Conservation (phyloP, 164 flowering plant genomes). For the Taxillus chinensis region DNA sequence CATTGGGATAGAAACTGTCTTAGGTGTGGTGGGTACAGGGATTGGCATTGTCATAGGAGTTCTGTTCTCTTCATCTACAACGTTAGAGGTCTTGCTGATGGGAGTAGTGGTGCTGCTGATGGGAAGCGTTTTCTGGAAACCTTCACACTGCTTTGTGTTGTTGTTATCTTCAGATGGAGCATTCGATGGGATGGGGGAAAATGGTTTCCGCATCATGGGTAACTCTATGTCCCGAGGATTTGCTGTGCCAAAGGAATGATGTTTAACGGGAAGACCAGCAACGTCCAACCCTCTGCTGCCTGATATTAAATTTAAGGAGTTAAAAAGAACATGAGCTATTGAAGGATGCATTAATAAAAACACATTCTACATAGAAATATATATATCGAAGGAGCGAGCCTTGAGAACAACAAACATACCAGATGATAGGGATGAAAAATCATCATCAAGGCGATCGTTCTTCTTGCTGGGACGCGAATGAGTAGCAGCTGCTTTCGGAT, state of each 20-base stretch:
- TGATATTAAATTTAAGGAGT: too few species aligned
- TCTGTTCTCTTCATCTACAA: conserved; percentile 26
- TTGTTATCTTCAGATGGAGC: conserved; percentile 14
- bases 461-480: conserved; percentile 27
- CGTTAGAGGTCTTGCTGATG: conserved; percentile 18
- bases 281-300: conserved; percentile 22
- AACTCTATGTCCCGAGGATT: conserved; percentile 27
- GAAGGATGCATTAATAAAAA: too few species aligned
- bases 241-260: conserved; percentile 10
- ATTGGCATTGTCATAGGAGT: conserved; percentile 28
- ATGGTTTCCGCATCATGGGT: conserved; percentile 54
- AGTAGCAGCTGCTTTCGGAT: conserved; percentile 18
- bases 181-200: conserved; percentile 60
- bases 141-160: conserved; percentile 20
- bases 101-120: conserved; percentile 25
- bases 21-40: conserved; percentile 11
- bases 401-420: conserved; percentile 20
- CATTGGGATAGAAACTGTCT: conserved; percentile 72
- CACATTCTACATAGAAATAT: too few species aligned
- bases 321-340: too few species aligned
- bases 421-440: conserved; percentile 28
- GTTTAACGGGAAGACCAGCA: conserved; percentile 41
- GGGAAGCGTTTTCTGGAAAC: conserved; percentile 24
- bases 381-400: too few species aligned
- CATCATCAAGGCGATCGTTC: conserved; percentile 34